Evolutionary conservation across 495 filamentous ascomycete genomes (phyloP), one percentile per base, ranked within the genome.

Genomic region (Aspergillus carlsbadensis): DNA sequence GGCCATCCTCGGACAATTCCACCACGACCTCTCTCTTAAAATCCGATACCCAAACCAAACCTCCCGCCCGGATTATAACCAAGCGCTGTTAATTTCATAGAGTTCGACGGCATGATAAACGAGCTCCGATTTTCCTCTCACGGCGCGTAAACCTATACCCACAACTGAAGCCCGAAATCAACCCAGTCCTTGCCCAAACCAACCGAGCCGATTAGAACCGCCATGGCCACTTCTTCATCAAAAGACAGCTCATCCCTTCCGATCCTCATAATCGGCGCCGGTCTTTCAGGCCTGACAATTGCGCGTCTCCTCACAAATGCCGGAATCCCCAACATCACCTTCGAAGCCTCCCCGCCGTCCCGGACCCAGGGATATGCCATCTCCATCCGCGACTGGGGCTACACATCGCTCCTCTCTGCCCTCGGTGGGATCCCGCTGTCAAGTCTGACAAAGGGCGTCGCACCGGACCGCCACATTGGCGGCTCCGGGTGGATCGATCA

Each of bases 221-320:
- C 24, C 13, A 46, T 14, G 20, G n/a, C 24, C 29, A 47, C n/a
- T 4, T 29, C 14, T 5, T 14, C 47, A 14, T 37, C 24, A 13
- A 31, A 29, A 21, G 31, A 35, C 18, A 15, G 18, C 24, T 5
- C 41, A 15, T 58, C 10, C 62, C 67, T 37, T 8, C 81, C 78
- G 42, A 69, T 82, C 31, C 77, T 82, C 48, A 82, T 83, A 53
- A 73, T 80, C 8, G 78, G 80, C 50, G 79, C 71, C 3, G 81
- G 81, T 41, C 57, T 83, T 36, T 62, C 76, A 5, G 79, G 79
- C 6, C 76, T 84, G 8, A 62, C 80, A 3, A 64, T 82, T 2
- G 80, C 72, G 3, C 80, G 57, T n/a, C 51, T 59, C 10, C 52
- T 59, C 26, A 59, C 57, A 41, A 59, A 59, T n/a, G 29, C 36